phyloP scores from a whole-genome alignment of 176 grass and related monocot genomes.

The Thinopyrum elongatum region DNA sequence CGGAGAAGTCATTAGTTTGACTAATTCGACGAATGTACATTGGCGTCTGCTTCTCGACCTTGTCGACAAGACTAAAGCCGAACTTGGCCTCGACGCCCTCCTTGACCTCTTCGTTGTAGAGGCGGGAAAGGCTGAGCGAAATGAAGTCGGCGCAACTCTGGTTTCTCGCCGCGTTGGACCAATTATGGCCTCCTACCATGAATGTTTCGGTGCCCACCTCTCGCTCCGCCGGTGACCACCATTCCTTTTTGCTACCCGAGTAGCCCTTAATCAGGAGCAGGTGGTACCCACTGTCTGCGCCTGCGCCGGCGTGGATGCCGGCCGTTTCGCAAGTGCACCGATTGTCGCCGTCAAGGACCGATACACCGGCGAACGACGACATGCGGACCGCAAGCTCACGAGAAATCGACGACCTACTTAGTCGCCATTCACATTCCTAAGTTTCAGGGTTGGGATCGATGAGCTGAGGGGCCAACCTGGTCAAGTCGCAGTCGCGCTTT shows the following conservation, averaged over 20 bases:
- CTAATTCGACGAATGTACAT: no score
- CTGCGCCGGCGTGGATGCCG: accelerated
- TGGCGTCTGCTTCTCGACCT: no score
- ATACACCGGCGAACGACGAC: not conserved
- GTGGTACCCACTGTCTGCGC: not conserved
- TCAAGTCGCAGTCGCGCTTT: no score
- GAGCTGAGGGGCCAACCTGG: no score
- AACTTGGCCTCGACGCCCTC: no score
- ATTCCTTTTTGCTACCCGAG: not conserved
- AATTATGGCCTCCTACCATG: not conserved
- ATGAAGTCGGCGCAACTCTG: no score
- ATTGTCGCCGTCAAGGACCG: not conserved
- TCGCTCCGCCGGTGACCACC: not conserved
- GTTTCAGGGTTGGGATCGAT: no score
- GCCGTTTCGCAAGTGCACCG: not conserved
- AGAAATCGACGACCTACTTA: not conserved
- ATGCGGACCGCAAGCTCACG: not conserved
- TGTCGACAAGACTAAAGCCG: no score
- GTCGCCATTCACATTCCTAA: not conserved
- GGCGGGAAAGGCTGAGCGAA: no score
- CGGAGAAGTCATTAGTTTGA: no score
- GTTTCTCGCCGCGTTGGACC: no score
- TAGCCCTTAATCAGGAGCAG: not conserved
- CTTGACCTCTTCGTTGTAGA: no score
- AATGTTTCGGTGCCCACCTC: not conserved